Conservation (phyloP, 1,284 basidiomycete genomes). For the Stygiomarasmius scandens region DNA sequence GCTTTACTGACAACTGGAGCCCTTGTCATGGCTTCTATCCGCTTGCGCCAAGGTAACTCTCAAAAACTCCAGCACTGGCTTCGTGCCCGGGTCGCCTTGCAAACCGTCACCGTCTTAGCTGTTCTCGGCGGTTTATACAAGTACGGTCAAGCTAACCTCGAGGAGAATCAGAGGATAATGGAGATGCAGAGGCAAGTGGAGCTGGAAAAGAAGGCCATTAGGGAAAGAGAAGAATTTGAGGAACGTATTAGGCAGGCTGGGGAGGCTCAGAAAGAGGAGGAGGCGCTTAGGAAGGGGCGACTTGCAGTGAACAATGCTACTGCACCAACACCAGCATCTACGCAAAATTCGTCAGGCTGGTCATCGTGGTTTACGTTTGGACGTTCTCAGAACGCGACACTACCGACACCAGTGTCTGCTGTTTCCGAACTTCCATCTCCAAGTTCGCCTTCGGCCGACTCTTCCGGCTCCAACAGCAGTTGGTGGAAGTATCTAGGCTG, state of each 20-base stretch:
- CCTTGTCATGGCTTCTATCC: constrained; percentile 65
- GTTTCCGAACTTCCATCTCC: not conserved
- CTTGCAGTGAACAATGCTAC: not conserved
- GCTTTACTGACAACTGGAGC: constrained; percentile 68
- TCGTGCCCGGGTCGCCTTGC: constrained; percentile 75
- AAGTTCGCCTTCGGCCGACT: not conserved
- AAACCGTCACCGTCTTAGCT: constrained; percentile 76
- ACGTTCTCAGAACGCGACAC: not conserved
- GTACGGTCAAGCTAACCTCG: constrained; percentile 28
- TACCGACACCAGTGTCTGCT: not conserved
- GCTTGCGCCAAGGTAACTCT: constrained; percentile 67
- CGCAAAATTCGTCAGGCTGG: not conserved
- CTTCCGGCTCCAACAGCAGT: not conserved
- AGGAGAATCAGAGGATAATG: constrained; percentile 18
- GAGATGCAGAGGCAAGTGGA: constrained; percentile 47
- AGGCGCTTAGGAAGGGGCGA: constrained; percentile 21
- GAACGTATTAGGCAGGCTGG: constrained; percentile 56
- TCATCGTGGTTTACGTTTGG: not conserved
- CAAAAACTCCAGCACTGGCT: constrained; percentile 78
- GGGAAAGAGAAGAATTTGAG: constrained; percentile 47
- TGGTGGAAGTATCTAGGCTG: constrained; percentile 8
- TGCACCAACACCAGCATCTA: too few relatives aligned
- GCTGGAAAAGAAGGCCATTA: constrained; percentile 54
- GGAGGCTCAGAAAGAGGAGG: constrained; percentile 44
- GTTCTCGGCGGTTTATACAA: constrained; percentile 64